Percentiles rank a stretch among this genome's conserved stretches.
Evolutionary conservation across 257 asterid species (phyloP).

Genomic region (Parsonsia alboflavescens): DNA sequence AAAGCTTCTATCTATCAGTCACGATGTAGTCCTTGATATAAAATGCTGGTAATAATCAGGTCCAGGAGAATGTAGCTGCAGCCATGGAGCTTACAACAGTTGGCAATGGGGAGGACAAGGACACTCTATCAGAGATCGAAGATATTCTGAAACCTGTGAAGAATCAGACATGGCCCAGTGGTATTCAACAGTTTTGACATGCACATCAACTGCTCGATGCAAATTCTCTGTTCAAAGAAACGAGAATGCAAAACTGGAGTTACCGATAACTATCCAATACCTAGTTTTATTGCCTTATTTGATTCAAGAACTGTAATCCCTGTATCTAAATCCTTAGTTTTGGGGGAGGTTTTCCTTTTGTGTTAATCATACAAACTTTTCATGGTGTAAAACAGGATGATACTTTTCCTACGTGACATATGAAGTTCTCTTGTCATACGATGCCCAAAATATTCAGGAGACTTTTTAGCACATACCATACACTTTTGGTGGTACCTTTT

Average conservation of each 20-base stretch:
- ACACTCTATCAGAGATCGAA: slow-evolving; percentile 49
- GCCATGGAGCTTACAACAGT: slow-evolving; percentile 50
- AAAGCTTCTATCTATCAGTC: neutral
- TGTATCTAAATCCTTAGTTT: neutral
- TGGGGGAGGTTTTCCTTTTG: neutral
- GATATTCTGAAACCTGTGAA: slow-evolving; percentile 72
- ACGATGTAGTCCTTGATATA: neutral
- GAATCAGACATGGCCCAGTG: slow-evolving; percentile 94
- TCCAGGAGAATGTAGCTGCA: slow-evolving; percentile 74
- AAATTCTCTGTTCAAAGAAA: neutral
- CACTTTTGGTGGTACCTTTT: too few species aligned
- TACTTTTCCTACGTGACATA: neutral
- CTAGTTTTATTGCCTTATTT: neutral
- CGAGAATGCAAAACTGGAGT: neutral
- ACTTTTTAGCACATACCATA: too few species aligned
- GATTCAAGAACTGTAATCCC: neutral
- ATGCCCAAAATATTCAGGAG: neutral
- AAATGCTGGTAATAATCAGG: slow-evolving; percentile 39
- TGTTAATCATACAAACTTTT: neutral
- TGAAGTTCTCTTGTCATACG: neutral
- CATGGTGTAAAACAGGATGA: too few species aligned
- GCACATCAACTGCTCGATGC: neutral
- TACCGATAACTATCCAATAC: neutral
- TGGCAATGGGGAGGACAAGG: slow-evolving; percentile 63
- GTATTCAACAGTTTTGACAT: slow-evolving; percentile 52